Base-by-base conservation (phyloP, 2,329 filamentous ascomycete genomes). In the Aspergillus latus region DNA sequence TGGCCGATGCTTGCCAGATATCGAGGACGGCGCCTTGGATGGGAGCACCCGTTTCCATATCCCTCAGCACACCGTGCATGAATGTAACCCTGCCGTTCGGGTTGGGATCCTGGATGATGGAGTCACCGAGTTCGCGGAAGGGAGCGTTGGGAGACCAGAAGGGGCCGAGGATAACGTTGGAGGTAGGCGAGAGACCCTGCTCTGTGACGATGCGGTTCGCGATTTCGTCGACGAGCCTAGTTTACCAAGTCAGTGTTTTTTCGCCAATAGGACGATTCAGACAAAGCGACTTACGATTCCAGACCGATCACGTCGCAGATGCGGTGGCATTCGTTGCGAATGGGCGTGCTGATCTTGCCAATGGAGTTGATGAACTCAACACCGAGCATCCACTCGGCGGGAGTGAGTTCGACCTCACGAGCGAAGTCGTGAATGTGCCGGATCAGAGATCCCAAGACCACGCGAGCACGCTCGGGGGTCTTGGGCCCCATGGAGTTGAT, bases 101-200 rank as follows among this genome's bases (percentile, higher is more conserved):
- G 54, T 84, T 79, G 59, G 80, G 72, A 71, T 87, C 74, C 70
- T 87, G 84, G 67, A 90, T 86, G 72, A 90, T 87, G 71, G 76
- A 80, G 68, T 78, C 81, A 62, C 88, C 88, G 63, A 84, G 80
- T 39, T 85, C 79, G 45, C 87, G 84, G 83, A 89, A 89, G 32
- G 88, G 88, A 1, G 88, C 86, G 65, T 89, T 81, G 65, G 88
- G 87, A 9, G 84, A 87, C 87, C 88, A 91, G 81, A 91, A 90
- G 62, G 88, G 88, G 2, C 88, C 88, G 58, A 91, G 85, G 67
- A 91, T 91, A 57, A 87, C 82, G 59, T 87, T 88, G 3, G 87
- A 89, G n/a, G 88, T 90, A 46, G 88, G 87, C 58, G 82, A 78
- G 59, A 83, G 79, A n/a, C 70, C 71, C 55, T 82, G 80, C 56